Conservation (phyloP, 1,139 yeast genomes). For the Sugiyamaella neomexicana region DNA sequence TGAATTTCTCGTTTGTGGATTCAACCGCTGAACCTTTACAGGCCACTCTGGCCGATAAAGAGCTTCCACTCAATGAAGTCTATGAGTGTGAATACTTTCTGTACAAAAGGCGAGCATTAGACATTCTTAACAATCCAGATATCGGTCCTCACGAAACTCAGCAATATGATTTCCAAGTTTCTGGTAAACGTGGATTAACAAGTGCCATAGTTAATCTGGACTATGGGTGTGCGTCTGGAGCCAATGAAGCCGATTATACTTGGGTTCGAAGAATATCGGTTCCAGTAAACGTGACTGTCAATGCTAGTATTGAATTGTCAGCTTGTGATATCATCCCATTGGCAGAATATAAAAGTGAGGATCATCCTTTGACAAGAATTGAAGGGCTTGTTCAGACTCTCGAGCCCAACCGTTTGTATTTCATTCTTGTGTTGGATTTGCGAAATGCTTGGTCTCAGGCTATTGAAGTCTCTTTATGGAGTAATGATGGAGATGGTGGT, state of each 20-base stretch:
- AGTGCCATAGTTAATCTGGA: slow-evolving; percentile 66
- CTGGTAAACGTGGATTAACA: slow-evolving; percentile 73
- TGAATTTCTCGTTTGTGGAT: slow-evolving; percentile 62
- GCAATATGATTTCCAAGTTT: slow-evolving; percentile 56
- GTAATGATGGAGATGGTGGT: slow-evolving; percentile 40
- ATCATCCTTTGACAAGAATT: slow-evolving; percentile 19
- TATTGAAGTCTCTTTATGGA: slow-evolving; percentile 42
- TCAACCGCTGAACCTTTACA: slow-evolving; percentile 69
- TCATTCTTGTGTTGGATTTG: slow-evolving; percentile 49
- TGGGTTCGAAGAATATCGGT: slow-evolving; percentile 59
- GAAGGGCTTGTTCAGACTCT: slow-evolving; percentile 18
- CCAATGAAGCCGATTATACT: slow-evolving; percentile 13
- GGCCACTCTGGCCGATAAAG: slow-evolving; percentile 46
- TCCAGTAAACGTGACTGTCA: slow-evolving; percentile 67
- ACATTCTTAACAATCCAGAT: slow-evolving; percentile 28
- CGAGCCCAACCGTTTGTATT: slow-evolving; percentile 5
- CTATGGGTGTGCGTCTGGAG: slow-evolving; percentile 48
- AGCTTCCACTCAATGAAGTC: slow-evolving; percentile 58
- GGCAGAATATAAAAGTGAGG: slow-evolving; percentile 19
- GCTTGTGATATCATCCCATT: slow-evolving; percentile 69
- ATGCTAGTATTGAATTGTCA: slow-evolving; percentile 69
- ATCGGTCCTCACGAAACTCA: slow-evolving; percentile 33
- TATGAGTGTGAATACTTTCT: slow-evolving; percentile 76
- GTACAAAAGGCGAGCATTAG: slow-evolving; percentile 58
- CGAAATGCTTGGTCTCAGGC: slow-evolving; percentile 62